Conservation (phyloP, 1,284 basidiomycete species). For the Sporisorium exsertum region DNA sequence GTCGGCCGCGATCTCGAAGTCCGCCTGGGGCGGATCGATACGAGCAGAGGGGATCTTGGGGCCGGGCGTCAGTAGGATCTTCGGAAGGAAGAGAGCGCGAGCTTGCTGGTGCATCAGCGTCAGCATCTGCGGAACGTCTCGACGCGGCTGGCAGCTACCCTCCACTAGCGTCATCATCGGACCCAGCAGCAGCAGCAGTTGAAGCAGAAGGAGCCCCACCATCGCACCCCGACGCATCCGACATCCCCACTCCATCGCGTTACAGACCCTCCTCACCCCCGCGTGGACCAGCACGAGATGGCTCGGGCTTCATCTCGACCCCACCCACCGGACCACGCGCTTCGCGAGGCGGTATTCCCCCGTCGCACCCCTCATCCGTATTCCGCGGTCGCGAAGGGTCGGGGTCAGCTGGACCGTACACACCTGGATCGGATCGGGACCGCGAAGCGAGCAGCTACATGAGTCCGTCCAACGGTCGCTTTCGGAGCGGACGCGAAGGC, state of each 20-base stretch:
- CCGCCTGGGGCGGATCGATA: slow-evolving; percentile 21
- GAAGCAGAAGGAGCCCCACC: not conserved
- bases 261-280: slow-evolving; percentile 13
- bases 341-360: slow-evolving; percentile 19
- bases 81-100: slow-evolving; percentile 32
- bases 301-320: slow-evolving; percentile 24
- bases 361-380: slow-evolving; percentile 7
- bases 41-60: slow-evolving; percentile 17
- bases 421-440: slow-evolving; percentile 29
- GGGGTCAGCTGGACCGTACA: slow-evolving; percentile 18
- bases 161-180: not conserved
- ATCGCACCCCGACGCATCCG: not conserved
- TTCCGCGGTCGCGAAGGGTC: slow-evolving; percentile 25
- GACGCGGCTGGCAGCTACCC: not conserved
- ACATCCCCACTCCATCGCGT: slow-evolving; percentile 7
- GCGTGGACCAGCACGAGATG: slow-evolving; percentile 22
- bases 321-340: slow-evolving; percentile 40
- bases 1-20: slow-evolving; percentile 28
- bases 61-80: slow-evolving; percentile 18
- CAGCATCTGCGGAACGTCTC: slow-evolving; percentile 1
- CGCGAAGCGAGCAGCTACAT: slow-evolving; percentile 25
- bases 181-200: slow-evolving; percentile 5
- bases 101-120: not conserved
- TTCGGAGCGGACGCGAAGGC: slow-evolving; percentile 13
- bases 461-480: slow-evolving; percentile 19